Conservation (phyloP, 495 filamentous ascomycete species). For the Hypoxylon rickii region DNA sequence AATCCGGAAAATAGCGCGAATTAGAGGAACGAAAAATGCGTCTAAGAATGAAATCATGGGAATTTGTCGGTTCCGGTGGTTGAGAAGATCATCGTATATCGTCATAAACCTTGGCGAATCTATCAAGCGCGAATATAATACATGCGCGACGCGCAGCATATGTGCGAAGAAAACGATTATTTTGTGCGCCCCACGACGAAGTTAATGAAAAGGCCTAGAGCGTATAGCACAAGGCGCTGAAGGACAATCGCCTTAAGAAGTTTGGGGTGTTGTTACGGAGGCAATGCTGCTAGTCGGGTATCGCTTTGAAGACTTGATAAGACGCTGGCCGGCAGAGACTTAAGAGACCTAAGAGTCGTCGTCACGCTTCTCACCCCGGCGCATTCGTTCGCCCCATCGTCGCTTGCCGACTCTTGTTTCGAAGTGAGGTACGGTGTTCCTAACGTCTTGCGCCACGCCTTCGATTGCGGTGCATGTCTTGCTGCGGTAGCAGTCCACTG, state of each 20-base stretch:
- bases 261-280: too few relatives aligned
- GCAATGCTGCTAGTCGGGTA: conserved; percentile 7
- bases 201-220: conserved; percentile 1
- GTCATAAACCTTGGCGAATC: conserved; percentile 10
- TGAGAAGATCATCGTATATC: conserved; percentile 11
- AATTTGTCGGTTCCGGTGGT: neutral
- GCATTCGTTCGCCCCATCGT: conserved; percentile 72
- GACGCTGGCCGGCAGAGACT: neutral
- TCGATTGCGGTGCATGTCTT: conserved; percentile 86
- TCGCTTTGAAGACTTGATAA: too few relatives aligned
- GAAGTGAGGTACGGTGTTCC: conserved; percentile 76
- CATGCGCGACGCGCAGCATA: conserved; percentile 13
- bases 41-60: neutral
- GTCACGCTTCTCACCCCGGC: conserved; percentile 43
- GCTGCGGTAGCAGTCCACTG: conserved; percentile 93
- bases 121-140: conserved; percentile 29
- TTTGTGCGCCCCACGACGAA: conserved; percentile 1
- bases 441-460: conserved; percentile 70
- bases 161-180: conserved; percentile 9
- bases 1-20: neutral
- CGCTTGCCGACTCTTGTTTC: conserved; percentile 89
- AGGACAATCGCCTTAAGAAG: too few relatives aligned
- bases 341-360: conserved; percentile 35
- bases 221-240: too few relatives aligned
- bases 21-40: neutral